Evolutionary conservation across 257 asterid species (phyloP).

Genomic region (Ilex aquifolium): DNA sequence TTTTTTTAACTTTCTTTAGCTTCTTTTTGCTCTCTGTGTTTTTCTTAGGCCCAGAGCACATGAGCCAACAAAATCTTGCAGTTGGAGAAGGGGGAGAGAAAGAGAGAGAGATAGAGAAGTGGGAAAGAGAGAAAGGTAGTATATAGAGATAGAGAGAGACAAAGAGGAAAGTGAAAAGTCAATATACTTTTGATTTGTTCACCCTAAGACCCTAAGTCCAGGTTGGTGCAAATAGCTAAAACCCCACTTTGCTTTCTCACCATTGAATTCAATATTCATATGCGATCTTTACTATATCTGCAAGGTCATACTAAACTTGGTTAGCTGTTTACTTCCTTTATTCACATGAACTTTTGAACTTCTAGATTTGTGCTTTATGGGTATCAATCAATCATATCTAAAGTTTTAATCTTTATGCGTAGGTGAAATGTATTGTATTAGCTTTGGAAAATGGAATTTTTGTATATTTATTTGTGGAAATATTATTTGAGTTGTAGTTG

Average conservation of each 20-base stretch:
- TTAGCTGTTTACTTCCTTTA: conserved; percentile 3
- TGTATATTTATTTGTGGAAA: background rate
- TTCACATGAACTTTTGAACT: conserved; percentile 1
- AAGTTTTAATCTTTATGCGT: too few species aligned
- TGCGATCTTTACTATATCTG: conserved; percentile 14
- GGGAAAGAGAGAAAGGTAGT: conserved; percentile 4
- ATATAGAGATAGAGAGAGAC: background rate
- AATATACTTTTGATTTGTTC: conserved; percentile 21
- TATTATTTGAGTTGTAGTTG: conserved; percentile 19
- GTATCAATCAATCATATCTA: background rate
- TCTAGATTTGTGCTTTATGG: conserved; percentile 4
- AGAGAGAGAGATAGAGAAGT: conserved; percentile 16
- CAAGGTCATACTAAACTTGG: background rate
- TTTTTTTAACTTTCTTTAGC: conserved; percentile 1
- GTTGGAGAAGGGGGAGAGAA: too few species aligned
- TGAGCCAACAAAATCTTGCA: conserved; percentile 9
- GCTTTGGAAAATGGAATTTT: conserved; percentile 7
- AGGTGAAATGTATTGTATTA: background rate
- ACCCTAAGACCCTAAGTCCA: conserved; percentile 29
- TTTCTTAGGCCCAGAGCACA: conserved; percentile 5
- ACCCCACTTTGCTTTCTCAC: conserved; percentile 32
- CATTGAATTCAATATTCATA: conserved; percentile 12
- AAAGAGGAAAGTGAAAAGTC: conserved; percentile 24
- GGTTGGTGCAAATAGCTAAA: conserved; percentile 34
- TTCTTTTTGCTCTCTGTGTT: background rate